A percentile compares a stretch with the other conserved stretches of the same genome.
phyloP scores from a whole-genome alignment of 169 alveolate species.

The Babesia caballi region DNA sequence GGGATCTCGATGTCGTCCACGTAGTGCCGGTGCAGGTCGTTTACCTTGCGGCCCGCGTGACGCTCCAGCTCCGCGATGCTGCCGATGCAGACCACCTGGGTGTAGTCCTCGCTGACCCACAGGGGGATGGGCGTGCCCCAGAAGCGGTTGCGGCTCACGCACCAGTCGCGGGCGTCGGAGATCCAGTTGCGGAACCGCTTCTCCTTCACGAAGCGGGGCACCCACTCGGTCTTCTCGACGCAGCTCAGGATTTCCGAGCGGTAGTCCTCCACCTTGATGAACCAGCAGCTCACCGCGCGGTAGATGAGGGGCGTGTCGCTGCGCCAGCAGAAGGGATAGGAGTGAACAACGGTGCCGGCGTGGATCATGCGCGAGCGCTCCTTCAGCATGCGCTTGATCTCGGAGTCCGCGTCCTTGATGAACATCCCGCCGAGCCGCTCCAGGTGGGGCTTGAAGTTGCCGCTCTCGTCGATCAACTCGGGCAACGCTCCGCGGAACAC shows the following conservation, averaged over 20 bases:
- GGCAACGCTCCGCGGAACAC: constrained; percentile 77
- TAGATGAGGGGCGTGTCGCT: constrained; percentile 98
- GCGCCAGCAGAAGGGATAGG: constrained; percentile 99
- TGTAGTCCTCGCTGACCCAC: constrained; percentile 94
- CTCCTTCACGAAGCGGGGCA: constrained; percentile 94
- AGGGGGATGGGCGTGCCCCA: constrained; percentile 99
- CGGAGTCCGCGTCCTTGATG: constrained; percentile 95
- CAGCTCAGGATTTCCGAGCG: constrained; percentile 86
- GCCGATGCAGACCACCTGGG: constrained; percentile 91
- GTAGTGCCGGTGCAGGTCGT: constrained; percentile 96
- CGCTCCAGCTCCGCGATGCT: constrained; percentile 66
- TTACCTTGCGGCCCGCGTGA: constrained; percentile 66
- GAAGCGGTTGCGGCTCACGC: constrained; percentile 95
- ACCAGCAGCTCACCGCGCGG: constrained; percentile 98
- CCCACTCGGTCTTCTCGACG: constrained; percentile 92
- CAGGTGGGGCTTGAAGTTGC: constrained; percentile 82
- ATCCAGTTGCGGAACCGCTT: constrained; percentile 99
- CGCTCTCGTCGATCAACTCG: constrained; percentile 90
- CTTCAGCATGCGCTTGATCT: constrained; percentile 86
- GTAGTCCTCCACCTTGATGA: constrained; percentile 93
- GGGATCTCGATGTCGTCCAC: constrained; percentile 97
- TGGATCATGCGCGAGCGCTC: constrained; percentile 80
- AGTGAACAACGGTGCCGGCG: constrained; percentile 83
- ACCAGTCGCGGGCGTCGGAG: constrained; percentile 99
- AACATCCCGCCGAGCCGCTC: constrained; percentile 84